These are phyloP conservation scores for Cladophialophora yegresii DNA, from an alignment of 2,329 filamentous ascomycete species.

Conservation along the genomic window DNA sequence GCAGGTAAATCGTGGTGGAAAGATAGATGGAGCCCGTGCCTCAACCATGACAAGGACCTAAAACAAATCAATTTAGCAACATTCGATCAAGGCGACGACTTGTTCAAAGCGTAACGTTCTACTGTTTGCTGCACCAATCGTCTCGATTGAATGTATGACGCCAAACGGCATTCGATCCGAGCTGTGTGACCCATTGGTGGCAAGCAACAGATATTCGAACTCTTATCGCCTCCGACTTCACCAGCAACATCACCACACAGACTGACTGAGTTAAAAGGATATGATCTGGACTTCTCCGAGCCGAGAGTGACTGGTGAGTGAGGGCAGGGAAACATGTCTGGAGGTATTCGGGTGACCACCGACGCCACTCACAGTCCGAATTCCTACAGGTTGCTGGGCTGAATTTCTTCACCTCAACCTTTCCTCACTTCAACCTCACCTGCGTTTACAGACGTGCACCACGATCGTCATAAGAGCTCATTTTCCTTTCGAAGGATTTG, in stretches of 20 bases:
- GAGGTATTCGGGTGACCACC: not conserved
- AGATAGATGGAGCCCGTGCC: not conserved
- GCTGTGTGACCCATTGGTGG: not conserved
- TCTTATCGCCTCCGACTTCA: not conserved
- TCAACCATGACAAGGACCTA: not conserved
- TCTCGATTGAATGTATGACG: not conserved
- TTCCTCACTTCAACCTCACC: constrained; percentile 2
- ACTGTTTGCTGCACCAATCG: not conserved
- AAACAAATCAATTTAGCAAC: not conserved
- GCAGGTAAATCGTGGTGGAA: not conserved
- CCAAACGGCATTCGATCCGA: constrained; percentile 1
- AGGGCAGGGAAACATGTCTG: not conserved
- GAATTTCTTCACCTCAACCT: not conserved
- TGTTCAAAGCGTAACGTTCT: not conserved
- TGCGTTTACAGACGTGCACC: not conserved
- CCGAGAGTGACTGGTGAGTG: not conserved
- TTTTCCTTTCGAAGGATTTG: not conserved
- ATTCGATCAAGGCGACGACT: not conserved
- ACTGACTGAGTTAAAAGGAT: not conserved
- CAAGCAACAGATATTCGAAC: not conserved
- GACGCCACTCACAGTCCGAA: constrained; percentile 7
- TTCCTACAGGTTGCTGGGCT: constrained; percentile 29
- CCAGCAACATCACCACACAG: not conserved
- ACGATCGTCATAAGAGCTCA: not conserved
- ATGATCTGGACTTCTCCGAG: not conserved